Base-by-base conservation (phyloP, 208 protist genomes). In the Wallacemonas sp. region DNA sequence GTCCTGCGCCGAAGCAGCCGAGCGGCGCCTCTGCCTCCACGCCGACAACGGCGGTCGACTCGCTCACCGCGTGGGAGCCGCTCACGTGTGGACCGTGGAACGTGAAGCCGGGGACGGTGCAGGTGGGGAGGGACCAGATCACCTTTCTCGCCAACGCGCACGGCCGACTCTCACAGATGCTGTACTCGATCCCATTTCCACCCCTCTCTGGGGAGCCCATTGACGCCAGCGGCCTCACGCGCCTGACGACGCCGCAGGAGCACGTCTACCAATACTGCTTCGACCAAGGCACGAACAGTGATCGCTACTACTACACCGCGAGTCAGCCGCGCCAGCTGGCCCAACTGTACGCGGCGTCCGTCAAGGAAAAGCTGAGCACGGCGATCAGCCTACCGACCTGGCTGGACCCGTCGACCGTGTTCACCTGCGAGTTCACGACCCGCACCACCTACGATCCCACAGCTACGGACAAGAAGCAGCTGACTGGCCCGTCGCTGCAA, bases 81-180 rank as follows among this genome's bases (percentile, higher is more conserved):
- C 71, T 94, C 33, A 92, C 88, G 22, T 55, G 61, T 4, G 88
- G 88, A 0, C 63, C 64, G 33, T 94, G 88, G 88, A 94, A 94
- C 65, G 83, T 91, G 13, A 67, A 46, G 26, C 67, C 78, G 10
- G 52, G 61, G 26, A 61, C 46, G 34, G 24, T 85, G 55, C 30
- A 66, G 19, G 50, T 76, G 3, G 33, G 34, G 32, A 27, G 54
- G 15, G 66, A 71, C 50, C 70, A 61, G 29, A 72, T 92, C 3
- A 73, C 73, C 69, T 94, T 94, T 54, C 26, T 79, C 6, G 79
- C 85, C 12, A 92, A 92, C 55, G 85, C 81, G 2, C 57, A 83
- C 24, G 74, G 71, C 26, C 77, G 83, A 10, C 76, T 92, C 42
- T 70, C 58, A 24, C 75, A 61, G 42, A 57, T 22, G 13, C 73